These are phyloP conservation scores for Nannizzia gypsea DNA, from an alignment of 2,329 filamentous ascomycete genomes.

Conservation along the genomic window DNA sequence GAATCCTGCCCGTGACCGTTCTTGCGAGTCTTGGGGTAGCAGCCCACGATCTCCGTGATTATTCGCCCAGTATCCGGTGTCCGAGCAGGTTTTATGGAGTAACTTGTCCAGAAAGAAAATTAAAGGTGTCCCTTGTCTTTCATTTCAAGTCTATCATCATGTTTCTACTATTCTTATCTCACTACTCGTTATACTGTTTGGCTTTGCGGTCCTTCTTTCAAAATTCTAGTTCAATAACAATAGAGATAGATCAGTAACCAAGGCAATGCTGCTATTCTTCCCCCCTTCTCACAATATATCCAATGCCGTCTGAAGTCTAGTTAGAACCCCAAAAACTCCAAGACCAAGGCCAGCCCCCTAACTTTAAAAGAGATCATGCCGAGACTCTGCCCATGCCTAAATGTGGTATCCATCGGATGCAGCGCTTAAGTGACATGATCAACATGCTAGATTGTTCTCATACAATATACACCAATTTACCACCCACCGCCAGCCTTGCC, in stretches of 20 bases:
- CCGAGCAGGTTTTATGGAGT: too few species aligned
- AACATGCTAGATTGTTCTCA: not conserved
- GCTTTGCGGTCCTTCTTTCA: not conserved
- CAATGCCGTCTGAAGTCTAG: too few species aligned
- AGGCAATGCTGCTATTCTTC: not conserved
- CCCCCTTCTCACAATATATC: too few species aligned
- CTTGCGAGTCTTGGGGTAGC: not conserved
- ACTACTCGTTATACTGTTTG: not conserved
- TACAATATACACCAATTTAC: conserved; percentile 40
- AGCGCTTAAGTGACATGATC: not conserved
- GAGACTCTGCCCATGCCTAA: not conserved
- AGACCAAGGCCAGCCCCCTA: too few species aligned
- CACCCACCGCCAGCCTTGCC: conserved; percentile 88
- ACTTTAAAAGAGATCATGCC: too few species aligned
- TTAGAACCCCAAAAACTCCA: not conserved
- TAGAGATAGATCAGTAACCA: not conserved
- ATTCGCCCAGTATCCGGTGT: not conserved
- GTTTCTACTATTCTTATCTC: not conserved
- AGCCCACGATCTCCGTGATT: not conserved
- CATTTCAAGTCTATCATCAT: not conserved
- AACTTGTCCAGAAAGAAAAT: not conserved
- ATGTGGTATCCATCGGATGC: not conserved
- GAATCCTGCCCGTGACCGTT: not conserved
- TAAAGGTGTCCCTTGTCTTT: not conserved
- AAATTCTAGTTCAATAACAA: not conserved